Evolutionary conservation across 1,139 yeast species (phyloP).

Genomic region (Geotrichum australiense): DNA sequence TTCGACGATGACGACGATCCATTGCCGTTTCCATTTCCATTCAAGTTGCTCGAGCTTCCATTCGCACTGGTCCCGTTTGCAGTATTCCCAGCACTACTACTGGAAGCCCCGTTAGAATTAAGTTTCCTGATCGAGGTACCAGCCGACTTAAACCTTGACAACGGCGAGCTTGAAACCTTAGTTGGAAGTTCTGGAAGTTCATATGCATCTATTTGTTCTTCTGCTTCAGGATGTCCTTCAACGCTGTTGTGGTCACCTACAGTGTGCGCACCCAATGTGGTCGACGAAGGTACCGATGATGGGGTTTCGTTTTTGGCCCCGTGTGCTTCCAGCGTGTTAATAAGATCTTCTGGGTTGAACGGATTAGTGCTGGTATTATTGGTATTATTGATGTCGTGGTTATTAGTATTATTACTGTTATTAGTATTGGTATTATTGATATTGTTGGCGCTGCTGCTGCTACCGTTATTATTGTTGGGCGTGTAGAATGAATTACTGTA

Average conservation of each 20-base stretch:
- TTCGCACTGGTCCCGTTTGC: background rate
- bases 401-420: background rate
- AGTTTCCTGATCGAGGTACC: no score
- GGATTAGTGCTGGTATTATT: background rate
- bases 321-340: background rate
- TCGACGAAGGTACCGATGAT: background rate
- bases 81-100: background rate
- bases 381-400: constrained; percentile 2
- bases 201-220: background rate
- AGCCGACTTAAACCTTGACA: constrained; percentile 3
- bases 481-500: constrained; percentile 11
- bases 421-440: background rate
- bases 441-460: constrained; percentile 2
- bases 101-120: background rate
- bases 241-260: background rate
- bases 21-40: constrained; percentile 1
- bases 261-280: no score
- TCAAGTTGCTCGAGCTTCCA: background rate
- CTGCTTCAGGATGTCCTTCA: background rate
- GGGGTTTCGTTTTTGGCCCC: no score
- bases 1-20: background rate
- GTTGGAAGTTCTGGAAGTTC: no score
- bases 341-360: background rate
- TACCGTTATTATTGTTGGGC: background rate
- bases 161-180: constrained; percentile 1